phyloP scores from a whole-genome alignment of 805 yeast genomes.

The Metschnikowia reukaufii region DNA sequence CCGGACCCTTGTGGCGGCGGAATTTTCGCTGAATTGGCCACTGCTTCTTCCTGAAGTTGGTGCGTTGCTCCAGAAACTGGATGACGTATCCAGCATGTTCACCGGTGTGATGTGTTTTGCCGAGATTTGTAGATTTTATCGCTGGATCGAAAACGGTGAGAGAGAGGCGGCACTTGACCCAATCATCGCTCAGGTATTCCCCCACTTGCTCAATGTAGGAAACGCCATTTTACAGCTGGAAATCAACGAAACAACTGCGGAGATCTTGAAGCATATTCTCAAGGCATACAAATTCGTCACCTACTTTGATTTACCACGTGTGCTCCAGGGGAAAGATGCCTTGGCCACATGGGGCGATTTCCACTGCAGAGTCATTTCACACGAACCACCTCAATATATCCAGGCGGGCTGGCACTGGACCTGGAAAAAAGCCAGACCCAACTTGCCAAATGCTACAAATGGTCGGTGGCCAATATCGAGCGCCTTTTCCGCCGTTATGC shows the following conservation, averaged over 20 bases:
- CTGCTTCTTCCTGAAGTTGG: constrained; percentile 35
- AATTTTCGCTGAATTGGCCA: constrained; percentile 39
- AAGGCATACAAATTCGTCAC: constrained; percentile 80
- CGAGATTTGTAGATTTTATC: constrained; percentile 66
- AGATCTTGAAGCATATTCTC: constrained; percentile 56
- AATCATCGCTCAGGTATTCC: constrained; percentile 59
- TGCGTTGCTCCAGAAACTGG: constrained; percentile 29
- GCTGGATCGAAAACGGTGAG: constrained; percentile 63
- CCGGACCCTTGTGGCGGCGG: constrained; percentile 39
- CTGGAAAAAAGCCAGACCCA: constrained; percentile 60
- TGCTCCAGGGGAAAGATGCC: constrained; percentile 50
- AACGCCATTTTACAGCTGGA: constrained; percentile 38
- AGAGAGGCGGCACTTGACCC: constrained; percentile 34
- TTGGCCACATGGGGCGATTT: constrained; percentile 72
- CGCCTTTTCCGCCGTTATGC: constrained; percentile 74
- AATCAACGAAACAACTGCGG: constrained; percentile 44
- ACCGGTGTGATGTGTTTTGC: constrained; percentile 71
- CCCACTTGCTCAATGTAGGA: constrained; percentile 65
- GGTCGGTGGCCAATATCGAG: constrained; percentile 80
- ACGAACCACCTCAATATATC: constrained; percentile 56
- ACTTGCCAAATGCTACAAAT: constrained; percentile 65
- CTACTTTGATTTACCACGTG: constrained; percentile 66
- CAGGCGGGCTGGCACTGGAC: constrained; percentile 50
- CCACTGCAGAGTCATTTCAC: constrained; percentile 65
- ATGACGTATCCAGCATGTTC: constrained; percentile 38